Percentiles rank a stretch among this genome's conserved stretches.
phyloP scores from a whole-genome alignment of 1,284 basidiomycete species.

The Naganishia liquefaciens region DNA sequence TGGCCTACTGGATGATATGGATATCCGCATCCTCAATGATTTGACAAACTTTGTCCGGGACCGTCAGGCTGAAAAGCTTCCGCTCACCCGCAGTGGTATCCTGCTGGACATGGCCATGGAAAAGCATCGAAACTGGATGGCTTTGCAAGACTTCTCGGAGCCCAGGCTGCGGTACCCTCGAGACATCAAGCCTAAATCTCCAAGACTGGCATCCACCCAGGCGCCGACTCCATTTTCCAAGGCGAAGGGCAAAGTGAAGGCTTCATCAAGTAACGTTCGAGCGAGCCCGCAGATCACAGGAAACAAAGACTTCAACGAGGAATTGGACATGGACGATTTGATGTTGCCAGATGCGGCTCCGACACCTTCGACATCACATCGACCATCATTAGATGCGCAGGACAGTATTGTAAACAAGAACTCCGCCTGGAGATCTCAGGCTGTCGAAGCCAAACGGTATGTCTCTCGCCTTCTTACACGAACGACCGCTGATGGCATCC shows the following conservation, averaged over 20 bases:
- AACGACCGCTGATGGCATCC: slow-evolving; percentile 11
- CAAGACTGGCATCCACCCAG: slow-evolving; percentile 19
- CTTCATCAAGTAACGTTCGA: slow-evolving; percentile 6
- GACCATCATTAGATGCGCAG: slow-evolving; percentile 56
- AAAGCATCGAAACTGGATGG: slow-evolving; percentile 75
- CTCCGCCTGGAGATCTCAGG: slow-evolving; percentile 57
- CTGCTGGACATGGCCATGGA: slow-evolving; percentile 65
- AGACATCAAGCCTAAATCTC: slow-evolving; percentile 45
- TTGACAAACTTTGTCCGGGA: slow-evolving; percentile 65
- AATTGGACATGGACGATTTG: slow-evolving; percentile 56
- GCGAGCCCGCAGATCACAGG: slow-evolving; percentile 39
- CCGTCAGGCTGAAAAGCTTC: slow-evolving; percentile 69
- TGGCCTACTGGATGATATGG: slow-evolving; percentile 71
- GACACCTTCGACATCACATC: slow-evolving; percentile 53
- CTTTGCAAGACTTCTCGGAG: slow-evolving; percentile 73
- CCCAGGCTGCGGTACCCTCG: slow-evolving; percentile 59
- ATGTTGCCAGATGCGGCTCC: slow-evolving; percentile 34
- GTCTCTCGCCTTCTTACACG: slow-evolving; percentile 38
- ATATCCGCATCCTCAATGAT: slow-evolving; percentile 66
- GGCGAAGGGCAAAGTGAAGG: slow-evolving; percentile 34
- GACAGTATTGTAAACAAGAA: slow-evolving; percentile 29
- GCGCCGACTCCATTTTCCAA: slow-evolving; percentile 42
- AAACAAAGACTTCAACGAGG: slow-evolving; percentile 43
- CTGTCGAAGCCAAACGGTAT: slow-evolving; percentile 55
- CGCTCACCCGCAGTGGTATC: slow-evolving; percentile 64